Evolutionary conservation across 176 grass and related monocot genomes (phyloP).

Genomic region (Pontederia crassipes): DNA sequence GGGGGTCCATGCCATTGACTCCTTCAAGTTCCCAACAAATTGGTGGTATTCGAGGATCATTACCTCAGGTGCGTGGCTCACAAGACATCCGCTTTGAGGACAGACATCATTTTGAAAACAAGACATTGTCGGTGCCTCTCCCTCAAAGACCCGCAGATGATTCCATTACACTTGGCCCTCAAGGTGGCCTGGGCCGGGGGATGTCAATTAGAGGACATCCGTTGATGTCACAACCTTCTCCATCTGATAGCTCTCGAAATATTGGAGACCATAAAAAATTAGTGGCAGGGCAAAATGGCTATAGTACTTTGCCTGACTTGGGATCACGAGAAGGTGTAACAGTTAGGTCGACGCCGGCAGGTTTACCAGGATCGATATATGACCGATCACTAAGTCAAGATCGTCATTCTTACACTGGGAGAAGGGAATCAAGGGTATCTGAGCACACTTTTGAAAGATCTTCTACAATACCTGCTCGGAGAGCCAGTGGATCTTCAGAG

Average conservation of each 20-base stretch:
- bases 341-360: constrained; percentile 10
- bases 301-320: too few relatives aligned
- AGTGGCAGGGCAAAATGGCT: constrained; percentile 41
- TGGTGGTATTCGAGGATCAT: constrained; percentile 38
- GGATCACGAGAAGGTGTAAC: constrained; percentile 8
- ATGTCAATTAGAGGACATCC: constrained; percentile 87
- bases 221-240: constrained; percentile 31
- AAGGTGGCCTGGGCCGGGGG: constrained; percentile 55
- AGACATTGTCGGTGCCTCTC: constrained; percentile 46
- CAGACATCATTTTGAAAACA: constrained; percentile 44
- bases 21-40: constrained; percentile 54
- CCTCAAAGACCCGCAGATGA: constrained; percentile 56
- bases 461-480: constrained; percentile 32
- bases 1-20: constrained; percentile 26
- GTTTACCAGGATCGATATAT: constrained; percentile 3
- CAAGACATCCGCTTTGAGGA: constrained; percentile 67
- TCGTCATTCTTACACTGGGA: constrained; percentile 3
- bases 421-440: constrained; percentile 19
- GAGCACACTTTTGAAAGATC: constrained; percentile 33
- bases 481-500: constrained; percentile 28
- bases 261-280: constrained; percentile 40
- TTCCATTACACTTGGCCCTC: constrained; percentile 58
- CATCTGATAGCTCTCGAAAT: constrained; percentile 14
- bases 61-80: constrained; percentile 31
- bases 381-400: constrained; percentile 15